Conservation (phyloP, 1,284 basidiomycete genomes). For the Singerocomus rubriflavus region DNA sequence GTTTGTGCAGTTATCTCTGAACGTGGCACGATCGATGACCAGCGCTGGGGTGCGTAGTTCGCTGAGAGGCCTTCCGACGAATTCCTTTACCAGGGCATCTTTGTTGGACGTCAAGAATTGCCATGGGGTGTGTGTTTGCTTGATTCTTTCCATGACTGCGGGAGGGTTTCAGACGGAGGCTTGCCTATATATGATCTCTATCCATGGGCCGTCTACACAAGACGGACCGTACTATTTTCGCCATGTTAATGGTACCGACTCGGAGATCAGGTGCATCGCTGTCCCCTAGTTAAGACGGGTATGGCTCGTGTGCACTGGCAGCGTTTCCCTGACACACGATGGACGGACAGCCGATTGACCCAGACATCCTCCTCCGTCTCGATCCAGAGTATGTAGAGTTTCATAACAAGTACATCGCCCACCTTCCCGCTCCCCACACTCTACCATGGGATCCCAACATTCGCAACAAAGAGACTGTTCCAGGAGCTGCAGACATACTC, state of each 20-base stretch:
- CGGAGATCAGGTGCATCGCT: background rate
- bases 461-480: conserved; percentile 40
- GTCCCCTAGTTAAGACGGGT: conserved; percentile 18
- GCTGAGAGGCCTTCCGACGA: conserved; percentile 56
- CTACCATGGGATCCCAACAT: conserved; percentile 45
- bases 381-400: conserved; percentile 49
- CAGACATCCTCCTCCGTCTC: conserved; percentile 42
- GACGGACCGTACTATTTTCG: conserved; percentile 12
- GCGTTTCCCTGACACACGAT: conserved; percentile 11
- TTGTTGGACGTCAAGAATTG: conserved; percentile 49
- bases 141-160: conserved; percentile 22
- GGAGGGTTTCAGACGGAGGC: background rate
- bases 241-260: background rate
- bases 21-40: conserved; percentile 70
- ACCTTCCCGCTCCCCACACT: conserved; percentile 37
- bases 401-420: conserved; percentile 41
- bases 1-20: conserved; percentile 67
- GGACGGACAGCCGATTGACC: conserved; percentile 36
- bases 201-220: background rate
- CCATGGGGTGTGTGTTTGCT: conserved; percentile 52
- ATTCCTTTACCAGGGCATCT: conserved; percentile 53
- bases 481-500: conserved; percentile 41
- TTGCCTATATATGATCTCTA: conserved; percentile 11
- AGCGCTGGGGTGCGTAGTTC: conserved; percentile 74
- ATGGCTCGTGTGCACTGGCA: background rate